Percentiles rank a stretch among this genome's conserved stretches.
Conservation (phyloP, 192 early-diverging fungal species). For the Jimgerdemannia flammicorona region DNA sequence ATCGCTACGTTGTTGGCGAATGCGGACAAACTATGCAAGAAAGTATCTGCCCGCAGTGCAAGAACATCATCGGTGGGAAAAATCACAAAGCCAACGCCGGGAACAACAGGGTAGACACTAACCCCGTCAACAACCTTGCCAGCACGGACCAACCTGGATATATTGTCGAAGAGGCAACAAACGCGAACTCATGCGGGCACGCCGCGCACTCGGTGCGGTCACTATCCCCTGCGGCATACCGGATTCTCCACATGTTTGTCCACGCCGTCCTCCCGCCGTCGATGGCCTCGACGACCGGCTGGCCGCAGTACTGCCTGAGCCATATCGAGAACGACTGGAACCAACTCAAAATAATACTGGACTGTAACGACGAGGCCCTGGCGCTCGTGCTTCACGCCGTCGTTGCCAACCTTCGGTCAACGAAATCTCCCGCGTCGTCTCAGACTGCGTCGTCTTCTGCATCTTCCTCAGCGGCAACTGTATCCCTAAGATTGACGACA, state of each 20-base stretch:
- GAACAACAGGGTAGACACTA: not conserved
- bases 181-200: not conserved
- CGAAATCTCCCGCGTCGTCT: not conserved
- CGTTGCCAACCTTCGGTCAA: conserved; percentile 6
- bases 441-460: not conserved
- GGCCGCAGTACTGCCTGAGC: conserved; percentile 2
- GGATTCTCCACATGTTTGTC: conserved; percentile 17
- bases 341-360: conserved; percentile 6
- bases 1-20: not conserved
- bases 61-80: conserved; percentile 2
- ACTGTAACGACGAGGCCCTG: conserved; percentile 10
- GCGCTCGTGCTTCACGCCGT: conserved; percentile 13
- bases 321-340: conserved; percentile 20
- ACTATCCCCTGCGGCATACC: not conserved
- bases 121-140: not conserved
- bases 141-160: conserved; percentile 5
- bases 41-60: conserved; percentile 4
- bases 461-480: not conserved
- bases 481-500: not conserved
- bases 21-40: not conserved
- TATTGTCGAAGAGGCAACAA: not conserved
- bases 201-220: not conserved
- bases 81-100: not conserved
- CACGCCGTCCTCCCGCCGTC: conserved; percentile 12
- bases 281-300: not conserved